Percentiles rank a stretch among this genome's conserved stretches.
phyloP scores from a whole-genome alignment of 345 rosid species.

The Linum usitatissimum region DNA sequence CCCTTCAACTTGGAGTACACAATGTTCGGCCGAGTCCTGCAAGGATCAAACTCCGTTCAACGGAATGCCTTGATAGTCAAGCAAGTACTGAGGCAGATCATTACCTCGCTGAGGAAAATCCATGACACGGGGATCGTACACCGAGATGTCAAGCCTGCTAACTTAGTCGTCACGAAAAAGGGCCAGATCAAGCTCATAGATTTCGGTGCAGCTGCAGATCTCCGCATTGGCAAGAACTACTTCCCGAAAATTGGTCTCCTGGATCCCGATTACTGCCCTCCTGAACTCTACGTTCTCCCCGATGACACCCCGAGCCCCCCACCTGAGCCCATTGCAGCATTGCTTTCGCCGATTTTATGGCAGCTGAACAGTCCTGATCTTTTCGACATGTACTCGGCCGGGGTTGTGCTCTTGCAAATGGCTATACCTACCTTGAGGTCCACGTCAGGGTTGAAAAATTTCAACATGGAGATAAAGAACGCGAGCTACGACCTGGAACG shows the following conservation, averaged over 20 bases:
- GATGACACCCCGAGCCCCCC: slow-evolving; percentile 94
- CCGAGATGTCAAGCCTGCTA: slow-evolving; percentile 85
- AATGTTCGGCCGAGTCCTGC: slow-evolving; percentile 77
- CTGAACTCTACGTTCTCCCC: slow-evolving; percentile 86
- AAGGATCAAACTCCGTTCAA: slow-evolving; percentile 61
- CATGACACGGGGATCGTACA: slow-evolving; percentile 92
- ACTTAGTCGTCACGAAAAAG: slow-evolving; percentile 80
- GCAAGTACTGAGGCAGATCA: slow-evolving; percentile 87
- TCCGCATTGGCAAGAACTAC: slow-evolving; percentile 93
- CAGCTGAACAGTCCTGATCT: slow-evolving; percentile 97
- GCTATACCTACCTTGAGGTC: slow-evolving; percentile 72
- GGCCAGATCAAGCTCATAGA: slow-evolving; percentile 92
- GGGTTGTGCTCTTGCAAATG: slow-evolving; percentile 89
- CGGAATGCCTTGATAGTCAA: slow-evolving; percentile 76
- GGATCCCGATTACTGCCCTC: slow-evolving; percentile 91
- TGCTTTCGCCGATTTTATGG: slow-evolving; percentile 84
- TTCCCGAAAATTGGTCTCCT: slow-evolving; percentile 54
- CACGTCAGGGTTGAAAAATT: slow-evolving; percentile 61
- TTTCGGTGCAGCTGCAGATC: slow-evolving; percentile 93
- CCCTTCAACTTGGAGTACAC: slow-evolving; percentile 72
- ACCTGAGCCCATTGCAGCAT: slow-evolving; percentile 85
- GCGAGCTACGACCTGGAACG: slow-evolving; percentile 50
- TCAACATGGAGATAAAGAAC: slow-evolving; percentile 55
- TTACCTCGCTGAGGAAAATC: slow-evolving; percentile 75
- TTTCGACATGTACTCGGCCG: slow-evolving; percentile 83